phyloP scores from a whole-genome alignment of 2,329 filamentous ascomycete genomes.

The Aspergillus sp. region DNA sequence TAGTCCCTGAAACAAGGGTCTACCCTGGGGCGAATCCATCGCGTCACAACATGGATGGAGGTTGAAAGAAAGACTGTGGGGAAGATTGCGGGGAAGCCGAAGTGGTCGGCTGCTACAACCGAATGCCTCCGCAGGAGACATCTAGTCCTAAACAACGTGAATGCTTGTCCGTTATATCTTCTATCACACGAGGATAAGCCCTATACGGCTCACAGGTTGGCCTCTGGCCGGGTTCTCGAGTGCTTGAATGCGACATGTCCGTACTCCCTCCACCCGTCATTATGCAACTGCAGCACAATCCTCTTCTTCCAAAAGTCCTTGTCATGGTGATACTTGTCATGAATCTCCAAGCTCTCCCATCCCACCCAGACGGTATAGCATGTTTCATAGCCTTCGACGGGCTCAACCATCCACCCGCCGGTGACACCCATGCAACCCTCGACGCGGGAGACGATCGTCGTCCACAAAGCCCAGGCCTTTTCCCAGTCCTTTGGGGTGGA shows the following conservation, averaged over 20 bases:
- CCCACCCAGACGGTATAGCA: slow-evolving; percentile 35
- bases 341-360: slow-evolving; percentile 34
- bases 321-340: slow-evolving; percentile 36
- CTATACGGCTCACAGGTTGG: slow-evolving; percentile 7
- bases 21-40: neutral
- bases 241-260: slow-evolving; percentile 31
- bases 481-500: slow-evolving; percentile 19
- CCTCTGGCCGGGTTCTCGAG: slow-evolving; percentile 9
- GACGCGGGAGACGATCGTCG: slow-evolving; percentile 22
- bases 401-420: slow-evolving; percentile 33
- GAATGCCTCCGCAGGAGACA: neutral
- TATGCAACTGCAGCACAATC: slow-evolving; percentile 28
- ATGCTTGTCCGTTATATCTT: neutral
- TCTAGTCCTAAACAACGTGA: neutral
- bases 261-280: slow-evolving; percentile 32
- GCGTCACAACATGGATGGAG: neutral
- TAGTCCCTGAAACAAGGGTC: neutral
- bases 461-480: slow-evolving; percentile 27
- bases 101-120: neutral
- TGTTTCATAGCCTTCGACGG: slow-evolving; percentile 24
- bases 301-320: slow-evolving; percentile 29
- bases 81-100: neutral
- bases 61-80: neutral
- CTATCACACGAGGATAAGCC: neutral
- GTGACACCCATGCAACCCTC: slow-evolving; percentile 33